Percentiles rank a stretch among this genome's conserved stretches.
phyloP scores from a whole-genome alignment of 2,329 filamentous ascomycete species.

The Lachnellula occidentalis region DNA sequence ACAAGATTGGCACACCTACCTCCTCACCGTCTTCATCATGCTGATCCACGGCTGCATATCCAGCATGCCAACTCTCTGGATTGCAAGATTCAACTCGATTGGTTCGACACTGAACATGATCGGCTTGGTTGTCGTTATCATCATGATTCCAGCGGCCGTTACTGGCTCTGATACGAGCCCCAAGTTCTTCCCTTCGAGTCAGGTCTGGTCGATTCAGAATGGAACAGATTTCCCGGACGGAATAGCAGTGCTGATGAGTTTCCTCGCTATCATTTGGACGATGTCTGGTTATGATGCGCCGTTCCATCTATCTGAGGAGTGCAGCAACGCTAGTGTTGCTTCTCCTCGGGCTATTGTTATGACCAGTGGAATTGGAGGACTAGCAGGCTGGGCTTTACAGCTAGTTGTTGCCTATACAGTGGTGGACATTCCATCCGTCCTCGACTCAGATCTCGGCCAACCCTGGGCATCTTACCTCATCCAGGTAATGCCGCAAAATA shows the following conservation, averaged over 20 bases:
- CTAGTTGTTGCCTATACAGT: slow-evolving; percentile 66
- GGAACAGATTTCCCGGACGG: slow-evolving; percentile 64
- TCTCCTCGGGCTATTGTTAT: slow-evolving; percentile 67
- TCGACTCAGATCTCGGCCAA: slow-evolving; percentile 58
- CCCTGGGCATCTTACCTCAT: slow-evolving; percentile 65
- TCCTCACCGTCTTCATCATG: slow-evolving; percentile 63
- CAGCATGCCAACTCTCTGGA: slow-evolving; percentile 65
- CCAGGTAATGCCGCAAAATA: slow-evolving; percentile 55
- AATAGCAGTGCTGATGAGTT: slow-evolving; percentile 64
- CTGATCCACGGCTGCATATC: slow-evolving; percentile 59
- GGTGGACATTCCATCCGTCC: slow-evolving; percentile 49
- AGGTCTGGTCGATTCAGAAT: slow-evolving; percentile 64
- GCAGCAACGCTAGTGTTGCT: slow-evolving; percentile 65
- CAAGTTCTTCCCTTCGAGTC: slow-evolving; percentile 50
- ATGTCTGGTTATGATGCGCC: slow-evolving; percentile 63
- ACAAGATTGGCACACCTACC: slow-evolving; percentile 60
- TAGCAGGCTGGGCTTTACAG: slow-evolving; percentile 69
- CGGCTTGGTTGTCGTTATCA: slow-evolving; percentile 59
- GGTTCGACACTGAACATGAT: slow-evolving; percentile 68
- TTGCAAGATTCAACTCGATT: slow-evolving; percentile 64
- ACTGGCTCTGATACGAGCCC: slow-evolving; percentile 42
- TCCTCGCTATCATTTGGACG: slow-evolving; percentile 66
- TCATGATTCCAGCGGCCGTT: slow-evolving; percentile 57
- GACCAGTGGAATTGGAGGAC: slow-evolving; percentile 59
- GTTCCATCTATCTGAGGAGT: slow-evolving; percentile 71